Conservation (phyloP, 768 basidiomycete genomes). For the Tulasnella sp. region DNA sequence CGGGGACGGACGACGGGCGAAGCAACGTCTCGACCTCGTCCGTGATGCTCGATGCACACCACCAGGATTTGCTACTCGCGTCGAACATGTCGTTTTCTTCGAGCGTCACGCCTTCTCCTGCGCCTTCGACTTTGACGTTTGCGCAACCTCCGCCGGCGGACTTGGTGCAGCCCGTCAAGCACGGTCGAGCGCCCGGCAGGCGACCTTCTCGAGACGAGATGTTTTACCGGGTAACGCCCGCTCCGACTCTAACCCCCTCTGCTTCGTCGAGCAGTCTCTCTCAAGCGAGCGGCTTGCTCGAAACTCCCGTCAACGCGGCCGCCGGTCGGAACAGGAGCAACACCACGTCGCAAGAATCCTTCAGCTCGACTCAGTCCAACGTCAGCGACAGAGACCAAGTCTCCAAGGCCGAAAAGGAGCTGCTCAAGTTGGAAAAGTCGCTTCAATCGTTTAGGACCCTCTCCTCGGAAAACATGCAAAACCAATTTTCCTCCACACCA, state of each 20-base stretch:
- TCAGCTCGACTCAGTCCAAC: background rate
- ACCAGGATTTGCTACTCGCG: background rate
- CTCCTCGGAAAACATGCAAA: background rate
- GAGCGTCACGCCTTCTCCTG: background rate
- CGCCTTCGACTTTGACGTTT: background rate
- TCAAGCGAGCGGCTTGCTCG: background rate
- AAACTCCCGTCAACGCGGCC: background rate
- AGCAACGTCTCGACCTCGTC: background rate
- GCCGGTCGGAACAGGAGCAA: background rate
- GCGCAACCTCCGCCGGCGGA: background rate
- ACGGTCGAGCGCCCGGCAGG: background rate
- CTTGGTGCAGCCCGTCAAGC: background rate
- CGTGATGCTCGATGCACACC: background rate
- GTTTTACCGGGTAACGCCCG: background rate
- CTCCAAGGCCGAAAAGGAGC: background rate
- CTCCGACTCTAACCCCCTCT: background rate
- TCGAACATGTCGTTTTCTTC: background rate
- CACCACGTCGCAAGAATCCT: background rate
- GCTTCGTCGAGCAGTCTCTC: background rate
- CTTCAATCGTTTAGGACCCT: slow-evolving; percentile 2
- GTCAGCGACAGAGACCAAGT: background rate
- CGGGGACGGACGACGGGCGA: background rate
- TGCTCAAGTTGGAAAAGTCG: background rate
- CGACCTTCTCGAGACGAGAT: background rate
- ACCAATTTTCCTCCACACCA: background rate